These are phyloP conservation scores for Ceratocystis colombiana DNA, from an alignment of 2,329 filamentous ascomycete species.

Conservation along the genomic window DNA sequence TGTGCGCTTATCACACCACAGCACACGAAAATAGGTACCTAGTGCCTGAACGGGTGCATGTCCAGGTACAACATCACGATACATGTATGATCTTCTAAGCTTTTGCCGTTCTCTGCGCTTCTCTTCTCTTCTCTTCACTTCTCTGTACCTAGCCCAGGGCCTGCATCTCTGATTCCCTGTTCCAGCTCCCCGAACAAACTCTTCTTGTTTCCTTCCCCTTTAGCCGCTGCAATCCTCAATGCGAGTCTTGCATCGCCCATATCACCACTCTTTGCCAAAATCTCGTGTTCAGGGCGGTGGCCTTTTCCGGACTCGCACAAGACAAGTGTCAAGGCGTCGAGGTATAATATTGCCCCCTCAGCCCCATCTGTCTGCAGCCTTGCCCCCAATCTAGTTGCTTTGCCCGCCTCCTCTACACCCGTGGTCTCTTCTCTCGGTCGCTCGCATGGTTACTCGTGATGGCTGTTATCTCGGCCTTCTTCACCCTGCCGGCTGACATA, in stretches of 20 bases:
- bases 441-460: neutral
- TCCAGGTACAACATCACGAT: neutral
- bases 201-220: neutral
- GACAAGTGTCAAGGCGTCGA: neutral
- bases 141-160: neutral
- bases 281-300: neutral
- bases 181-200: neutral
- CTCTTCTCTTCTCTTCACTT: neutral
- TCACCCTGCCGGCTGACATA: neutral
- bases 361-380: neutral
- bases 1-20: neutral
- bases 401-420: neutral
- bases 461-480: neutral
- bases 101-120: neutral
- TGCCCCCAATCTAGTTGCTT: neutral
- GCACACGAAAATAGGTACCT: neutral
- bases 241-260: neutral
- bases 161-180: neutral
- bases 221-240: neutral
- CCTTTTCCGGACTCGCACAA: neutral
- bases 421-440: neutral
- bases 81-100: neutral
- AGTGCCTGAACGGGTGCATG: neutral
- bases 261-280: neutral
- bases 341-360: neutral